Percentiles rank a stretch among this genome's conserved stretches.
phyloP scores from a whole-genome alignment of 257 asterid genomes.

The Penstemon eatonii region DNA sequence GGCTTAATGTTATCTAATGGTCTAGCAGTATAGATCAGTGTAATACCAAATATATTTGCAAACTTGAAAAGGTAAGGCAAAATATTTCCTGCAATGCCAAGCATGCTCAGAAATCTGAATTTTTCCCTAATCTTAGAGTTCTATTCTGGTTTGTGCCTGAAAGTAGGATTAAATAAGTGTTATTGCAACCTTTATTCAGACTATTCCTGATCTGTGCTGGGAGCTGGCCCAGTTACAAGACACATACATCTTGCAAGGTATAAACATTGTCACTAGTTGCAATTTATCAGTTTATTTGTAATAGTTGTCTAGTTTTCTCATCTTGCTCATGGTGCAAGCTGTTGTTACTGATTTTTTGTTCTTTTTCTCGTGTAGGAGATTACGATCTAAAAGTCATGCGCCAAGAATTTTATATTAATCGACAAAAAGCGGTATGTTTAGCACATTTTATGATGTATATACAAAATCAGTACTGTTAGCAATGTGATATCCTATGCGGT shows the following conservation, averaged over 20 bases:
- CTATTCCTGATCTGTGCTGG: constrained; percentile 95
- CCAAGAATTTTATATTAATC: constrained; percentile 87
- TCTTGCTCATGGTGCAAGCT: constrained; percentile 22
- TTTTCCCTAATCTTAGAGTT: no score
- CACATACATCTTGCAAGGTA: constrained; percentile 95
- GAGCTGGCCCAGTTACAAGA: constrained; percentile 98
- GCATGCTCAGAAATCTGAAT: no score
- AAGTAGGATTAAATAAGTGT: neutral
- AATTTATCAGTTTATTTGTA: neutral
- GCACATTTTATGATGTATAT: constrained; percentile 2
- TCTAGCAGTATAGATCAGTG: no score
- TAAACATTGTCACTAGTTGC: constrained; percentile 25
- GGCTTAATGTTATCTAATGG: no score
- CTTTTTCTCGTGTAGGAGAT: constrained; percentile 58
- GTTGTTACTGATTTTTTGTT: neutral
- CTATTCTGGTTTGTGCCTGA: no score
- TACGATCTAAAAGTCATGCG: constrained; percentile 99
- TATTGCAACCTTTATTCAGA: constrained; percentile 49
- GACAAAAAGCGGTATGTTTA: constrained; percentile 80
- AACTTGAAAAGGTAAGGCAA: no score
- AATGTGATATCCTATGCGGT: neutral
- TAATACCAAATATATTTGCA: no score
- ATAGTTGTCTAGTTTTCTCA: constrained; percentile 2
- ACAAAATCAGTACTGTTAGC: constrained; percentile 3
- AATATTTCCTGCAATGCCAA: no score